Conservation (phyloP, 345 rosid genomes). For the Triadica sebifera region DNA sequence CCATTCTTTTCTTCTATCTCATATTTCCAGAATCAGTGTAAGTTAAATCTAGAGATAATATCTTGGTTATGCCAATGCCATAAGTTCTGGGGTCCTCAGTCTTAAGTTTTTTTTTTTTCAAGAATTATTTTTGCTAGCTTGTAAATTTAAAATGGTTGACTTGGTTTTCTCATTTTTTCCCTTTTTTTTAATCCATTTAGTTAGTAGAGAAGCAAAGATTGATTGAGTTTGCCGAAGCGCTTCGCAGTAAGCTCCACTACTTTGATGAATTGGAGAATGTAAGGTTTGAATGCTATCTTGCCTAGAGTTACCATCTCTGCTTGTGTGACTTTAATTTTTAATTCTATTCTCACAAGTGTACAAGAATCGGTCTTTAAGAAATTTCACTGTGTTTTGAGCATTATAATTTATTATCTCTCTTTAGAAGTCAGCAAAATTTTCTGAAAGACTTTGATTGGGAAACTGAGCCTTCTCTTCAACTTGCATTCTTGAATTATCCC, state of each 20-base stretch:
- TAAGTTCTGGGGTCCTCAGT: not conserved
- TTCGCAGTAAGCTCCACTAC: constrained; percentile 86
- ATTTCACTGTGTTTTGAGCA: not conserved
- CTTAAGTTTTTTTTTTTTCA: too few relatives aligned
- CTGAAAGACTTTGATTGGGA: not conserved
- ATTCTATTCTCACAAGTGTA: not conserved
- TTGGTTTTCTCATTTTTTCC: constrained; percentile 12
- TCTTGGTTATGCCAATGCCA: not conserved
- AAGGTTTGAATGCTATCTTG: constrained; percentile 62
- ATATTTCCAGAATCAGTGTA: not conserved
- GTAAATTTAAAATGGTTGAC: constrained; percentile 1
- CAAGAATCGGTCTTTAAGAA: not conserved
- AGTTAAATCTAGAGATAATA: too few relatives aligned
- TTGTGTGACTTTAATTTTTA: not conserved
- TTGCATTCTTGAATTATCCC: not conserved
- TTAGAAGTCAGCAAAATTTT: too few relatives aligned
- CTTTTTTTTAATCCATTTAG: constrained; percentile 35
- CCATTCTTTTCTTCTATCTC: not conserved
- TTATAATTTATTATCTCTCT: not conserved
- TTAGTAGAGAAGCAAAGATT: constrained; percentile 84
- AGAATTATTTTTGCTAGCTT: constrained; percentile 6
- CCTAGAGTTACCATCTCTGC: constrained; percentile 18
- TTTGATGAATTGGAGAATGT: constrained; percentile 99
- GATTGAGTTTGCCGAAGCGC: constrained; percentile 89
- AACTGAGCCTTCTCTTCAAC: not conserved